Evolutionary conservation across 1,284 basidiomycete species (phyloP).

Genomic region (Cutaneotrichosporon sp.): DNA sequence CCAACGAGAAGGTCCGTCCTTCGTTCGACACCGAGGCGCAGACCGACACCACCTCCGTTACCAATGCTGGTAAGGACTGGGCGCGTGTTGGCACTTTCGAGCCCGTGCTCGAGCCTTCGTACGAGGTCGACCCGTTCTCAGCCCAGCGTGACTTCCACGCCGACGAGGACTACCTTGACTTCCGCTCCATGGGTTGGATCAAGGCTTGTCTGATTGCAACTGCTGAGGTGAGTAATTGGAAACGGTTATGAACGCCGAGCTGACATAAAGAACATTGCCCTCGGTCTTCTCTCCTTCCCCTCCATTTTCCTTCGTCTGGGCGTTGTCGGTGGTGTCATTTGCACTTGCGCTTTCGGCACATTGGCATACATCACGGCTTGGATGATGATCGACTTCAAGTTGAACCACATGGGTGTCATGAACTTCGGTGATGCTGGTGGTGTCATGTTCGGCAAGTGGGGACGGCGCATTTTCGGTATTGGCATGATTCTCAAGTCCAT

Average conservation of each 20-base stretch:
- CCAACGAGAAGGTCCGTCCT: not conserved
- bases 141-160: conserved; percentile 24
- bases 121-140: conserved; percentile 32
- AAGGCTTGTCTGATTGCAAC: conserved; percentile 37
- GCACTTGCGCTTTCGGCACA: conserved; percentile 30
- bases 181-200: conserved; percentile 43
- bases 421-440: conserved; percentile 42
- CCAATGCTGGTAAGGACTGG: not conserved
- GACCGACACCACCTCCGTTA: not conserved
- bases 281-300: conserved; percentile 42
- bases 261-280: conserved; percentile 32
- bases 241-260: not conserved
- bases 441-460: conserved; percentile 39
- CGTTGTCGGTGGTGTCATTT: conserved; percentile 38
- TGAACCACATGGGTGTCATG: conserved; percentile 41
- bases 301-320: conserved; percentile 39
- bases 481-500: conserved; percentile 39
- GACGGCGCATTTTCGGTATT: conserved; percentile 27
- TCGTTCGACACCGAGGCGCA: conserved; percentile 3
- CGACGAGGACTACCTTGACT: conserved; percentile 38
- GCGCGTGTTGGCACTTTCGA: not conserved
- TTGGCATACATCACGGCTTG: conserved; percentile 38
- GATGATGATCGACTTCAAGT: conserved; percentile 45
- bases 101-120: conserved; percentile 15
- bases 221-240: conserved; percentile 38